Conservation (phyloP, 805 yeast genomes). For the Saccharomyces eubayanus region DNA sequence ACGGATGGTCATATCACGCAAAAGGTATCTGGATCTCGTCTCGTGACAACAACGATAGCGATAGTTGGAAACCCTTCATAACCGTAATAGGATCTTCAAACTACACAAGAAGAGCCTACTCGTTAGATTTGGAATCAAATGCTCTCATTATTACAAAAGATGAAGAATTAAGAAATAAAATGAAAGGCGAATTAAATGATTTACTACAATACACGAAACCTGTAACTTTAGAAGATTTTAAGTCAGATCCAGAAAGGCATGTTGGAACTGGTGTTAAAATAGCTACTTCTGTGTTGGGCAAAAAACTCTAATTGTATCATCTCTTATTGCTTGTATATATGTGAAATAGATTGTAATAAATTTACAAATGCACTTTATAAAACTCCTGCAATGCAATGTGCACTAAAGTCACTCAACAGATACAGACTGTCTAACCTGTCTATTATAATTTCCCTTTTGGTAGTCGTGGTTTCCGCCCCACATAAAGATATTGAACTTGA, state of each 20-base stretch:
- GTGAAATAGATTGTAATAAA: background rate
- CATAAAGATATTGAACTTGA: slow-evolving; percentile 25
- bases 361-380: background rate
- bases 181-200: slow-evolving; percentile 58
- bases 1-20: slow-evolving; percentile 97
- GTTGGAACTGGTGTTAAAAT: slow-evolving; percentile 55
- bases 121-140: slow-evolving; percentile 81
- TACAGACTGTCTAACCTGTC: background rate
- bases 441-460: slow-evolving; percentile 9
- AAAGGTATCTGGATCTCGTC: slow-evolving; percentile 82
- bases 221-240: slow-evolving; percentile 54
- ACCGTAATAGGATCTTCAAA: slow-evolving; percentile 90
- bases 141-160: slow-evolving; percentile 72
- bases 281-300: slow-evolving; percentile 58
- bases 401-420: background rate
- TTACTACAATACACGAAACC: slow-evolving; percentile 45
- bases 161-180: slow-evolving; percentile 42
- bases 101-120: slow-evolving; percentile 83
- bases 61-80: slow-evolving; percentile 51
- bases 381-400: background rate
- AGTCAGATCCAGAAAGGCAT: slow-evolving; percentile 48
- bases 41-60: slow-evolving; percentile 30
- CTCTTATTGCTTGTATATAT: slow-evolving; percentile 12
- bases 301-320: slow-evolving; percentile 32
- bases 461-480: slow-evolving; percentile 14